Evolutionary conservation across 176 grass and related monocot genomes (phyloP), one percentile per base, ranked within the genome.

Genomic region (Oryza glaberrima): DNA sequence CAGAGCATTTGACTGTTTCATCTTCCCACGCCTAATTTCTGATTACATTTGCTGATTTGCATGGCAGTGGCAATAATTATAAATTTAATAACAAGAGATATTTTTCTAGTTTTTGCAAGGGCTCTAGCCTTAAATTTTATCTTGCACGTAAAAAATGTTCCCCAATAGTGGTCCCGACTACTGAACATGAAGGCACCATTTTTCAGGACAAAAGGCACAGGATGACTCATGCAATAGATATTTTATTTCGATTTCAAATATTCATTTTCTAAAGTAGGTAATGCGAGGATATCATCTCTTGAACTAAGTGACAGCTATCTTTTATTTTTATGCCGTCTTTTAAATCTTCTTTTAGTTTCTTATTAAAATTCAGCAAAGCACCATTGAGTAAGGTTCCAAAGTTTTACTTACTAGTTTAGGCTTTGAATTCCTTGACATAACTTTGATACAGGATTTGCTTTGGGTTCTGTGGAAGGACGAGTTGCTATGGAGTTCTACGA

Each of bases 401-500:
- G 11, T 19, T 67, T 70, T 9, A 32, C 6, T 22, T 75, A 83
- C 46, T 52, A 54, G 23, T 19, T 48, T 76, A 28, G 7, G 28
- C 47, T 17, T 12, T 12, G 15, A 56, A 11, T 56, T 76, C 51
- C 16, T 56, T 76, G 48, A 76, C 16, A 3, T 73, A 11, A 35
- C 1, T 56, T 61, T 75, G 60, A 32, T 90, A 56, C 75, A 92
- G 90, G 93, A 60, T 95, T 73, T 83, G 82, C 93, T 77, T 70
- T 95, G 19, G 80, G 82, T 76, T 90, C 82, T 71, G 76, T 90
- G 52, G 88, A 92, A 84, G 93, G 88, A 41, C 80, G 85, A 77
- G 90, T 90, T 26, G 81, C 90, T 47, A 74, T 94, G 90, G 93
- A 94, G 22, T 90, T 90, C 41, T 94, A 92, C 74, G 82, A 92